Evolutionary conservation across 768 basidiomycete genomes (phyloP), one percentile per base, ranked within the genome.

Genomic region (Amanita pallidorosea): DNA sequence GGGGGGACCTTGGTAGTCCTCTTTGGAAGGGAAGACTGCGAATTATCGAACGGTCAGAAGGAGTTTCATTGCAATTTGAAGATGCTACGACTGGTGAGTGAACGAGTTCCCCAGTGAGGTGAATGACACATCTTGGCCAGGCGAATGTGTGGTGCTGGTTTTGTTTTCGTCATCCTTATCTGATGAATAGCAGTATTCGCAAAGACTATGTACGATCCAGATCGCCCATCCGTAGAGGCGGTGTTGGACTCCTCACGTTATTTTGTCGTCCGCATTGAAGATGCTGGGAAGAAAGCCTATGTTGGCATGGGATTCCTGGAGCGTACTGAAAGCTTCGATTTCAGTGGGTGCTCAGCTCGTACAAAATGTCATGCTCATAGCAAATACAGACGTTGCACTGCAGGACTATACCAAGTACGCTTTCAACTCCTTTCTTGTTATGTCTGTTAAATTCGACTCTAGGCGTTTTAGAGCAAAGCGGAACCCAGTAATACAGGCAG

Each of bases 181-280:
- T 65, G 51, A 67, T 54, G 44, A 40, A 43, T 53, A 27, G 34
- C 65, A 88, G 89, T 88, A 50, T 97, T 97, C 70, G 94, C 94
- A 38, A 83, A 79, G 56, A 81, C 91, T 13, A 79, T 79, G 40
- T 97, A 96, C 61, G 84, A 88, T 60, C 73, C 82, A 13, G 67
- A 76, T 40, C 81, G 80, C 52, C 88, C 90, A 4, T 83, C 79
- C 25, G 88, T 97, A n/a, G 93, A 97, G 57, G 86, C 89, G n/a
- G 92, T 94, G 13, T 73, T 96, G 23, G 93, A 97, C 64, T 94
- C 91, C 1, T 94, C 92, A 9, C 81, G 93, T 44, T 97, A 97
- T 63, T 97, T 97, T 61, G 93, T 95, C 13, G 72, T 96, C 37
- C 77, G 90, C 49, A 86, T 96, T 2, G 93, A 96, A 63, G 92